phyloP scores from a whole-genome alignment of 75 land plant genomes.

The Picea sitchensis region DNA sequence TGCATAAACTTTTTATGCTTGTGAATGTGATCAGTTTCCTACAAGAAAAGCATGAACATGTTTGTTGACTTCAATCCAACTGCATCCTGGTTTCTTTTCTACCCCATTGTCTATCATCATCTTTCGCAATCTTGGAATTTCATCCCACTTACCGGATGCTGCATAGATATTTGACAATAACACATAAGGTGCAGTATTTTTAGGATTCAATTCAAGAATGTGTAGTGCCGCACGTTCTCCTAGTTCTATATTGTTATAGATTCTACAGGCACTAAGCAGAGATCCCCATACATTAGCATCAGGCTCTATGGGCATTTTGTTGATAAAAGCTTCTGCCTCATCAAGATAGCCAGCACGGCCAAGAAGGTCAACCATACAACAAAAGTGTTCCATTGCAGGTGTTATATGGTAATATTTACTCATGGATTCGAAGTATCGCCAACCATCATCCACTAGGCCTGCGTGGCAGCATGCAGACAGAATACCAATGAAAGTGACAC shows the following conservation, averaged over 20 bases:
- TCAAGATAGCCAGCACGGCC: neutral
- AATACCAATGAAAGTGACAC: conserved; percentile 41
- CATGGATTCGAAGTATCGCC: neutral
- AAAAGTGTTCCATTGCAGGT: neutral
- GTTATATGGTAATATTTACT: neutral
- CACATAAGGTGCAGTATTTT: neutral
- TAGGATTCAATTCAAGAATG: neutral
- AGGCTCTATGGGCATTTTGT: neutral
- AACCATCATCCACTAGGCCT: conserved; percentile 49
- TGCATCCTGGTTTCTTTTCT: neutral
- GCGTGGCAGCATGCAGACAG: conserved; percentile 53
- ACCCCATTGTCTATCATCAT: neutral
- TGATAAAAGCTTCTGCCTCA: neutral
- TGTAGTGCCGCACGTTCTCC: neutral
- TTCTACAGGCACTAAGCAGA: neutral
- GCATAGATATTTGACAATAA: neutral
- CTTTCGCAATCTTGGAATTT: neutral
- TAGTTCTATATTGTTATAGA: conserved; percentile 2
- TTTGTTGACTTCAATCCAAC: neutral
- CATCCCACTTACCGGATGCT: neutral
- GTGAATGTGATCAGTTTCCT: neutral
- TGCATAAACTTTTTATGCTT: no score
- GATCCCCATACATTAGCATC: neutral
- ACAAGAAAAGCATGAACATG: neutral
- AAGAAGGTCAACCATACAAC: neutral